Conservation (phyloP, 306 rosid genomes). For the Styphnolobium japonicum region DNA sequence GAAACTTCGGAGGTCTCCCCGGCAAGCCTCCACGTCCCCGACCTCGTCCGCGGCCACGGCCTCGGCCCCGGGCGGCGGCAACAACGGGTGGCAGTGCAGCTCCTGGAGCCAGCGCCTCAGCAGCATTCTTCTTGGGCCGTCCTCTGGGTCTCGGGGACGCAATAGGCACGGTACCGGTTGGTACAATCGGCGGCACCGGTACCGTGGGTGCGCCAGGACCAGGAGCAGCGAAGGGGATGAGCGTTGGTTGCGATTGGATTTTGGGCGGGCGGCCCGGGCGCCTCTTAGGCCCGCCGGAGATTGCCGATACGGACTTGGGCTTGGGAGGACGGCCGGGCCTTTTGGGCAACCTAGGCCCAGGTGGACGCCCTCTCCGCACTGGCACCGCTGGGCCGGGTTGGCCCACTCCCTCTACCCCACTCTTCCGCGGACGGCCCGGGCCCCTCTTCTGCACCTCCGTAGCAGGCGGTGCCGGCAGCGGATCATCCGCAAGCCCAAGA, state of each 20-base stretch:
- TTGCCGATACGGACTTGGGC: constrained; percentile 26
- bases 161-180: not conserved
- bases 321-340: constrained; percentile 61
- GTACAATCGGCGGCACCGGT: not conserved
- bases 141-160: constrained; percentile 47
- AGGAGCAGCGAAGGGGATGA: constrained; percentile 47
- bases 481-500: constrained; percentile 66
- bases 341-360: constrained; percentile 37
- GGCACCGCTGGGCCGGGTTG: constrained; percentile 6
- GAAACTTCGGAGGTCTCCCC: constrained; percentile 25
- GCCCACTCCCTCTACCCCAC: not conserved
- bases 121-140: constrained; percentile 51
- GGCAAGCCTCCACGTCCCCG: not conserved
- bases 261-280: constrained; percentile 74
- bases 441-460: constrained; percentile 28
- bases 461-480: not conserved
- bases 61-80: not conserved
- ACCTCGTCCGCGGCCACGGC: not conserved
- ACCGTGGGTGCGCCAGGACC: not conserved
- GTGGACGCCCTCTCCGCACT: constrained; percentile 63
- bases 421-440: constrained; percentile 61
- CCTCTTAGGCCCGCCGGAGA: constrained; percentile 34
- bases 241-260: constrained; percentile 42
- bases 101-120: not conserved
- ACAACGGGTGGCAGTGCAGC: not conserved